These are phyloP conservation scores for Flaveria robusta DNA, from an alignment of 129 eudicot species.

Conservation along the genomic window DNA sequence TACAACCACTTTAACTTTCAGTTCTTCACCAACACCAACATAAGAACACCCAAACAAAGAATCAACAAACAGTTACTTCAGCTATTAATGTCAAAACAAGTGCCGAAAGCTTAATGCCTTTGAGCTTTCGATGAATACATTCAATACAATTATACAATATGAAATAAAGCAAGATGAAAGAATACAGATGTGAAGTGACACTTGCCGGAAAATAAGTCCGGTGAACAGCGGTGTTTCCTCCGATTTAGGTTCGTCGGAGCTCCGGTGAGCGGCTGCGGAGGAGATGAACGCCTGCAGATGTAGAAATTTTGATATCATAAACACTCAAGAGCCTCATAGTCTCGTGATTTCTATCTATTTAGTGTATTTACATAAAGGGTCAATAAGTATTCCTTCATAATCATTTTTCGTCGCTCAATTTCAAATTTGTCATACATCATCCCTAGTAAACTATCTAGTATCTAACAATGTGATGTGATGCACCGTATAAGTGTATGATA, in stretches of 20 bases:
- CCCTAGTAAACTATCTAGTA: too few species aligned
- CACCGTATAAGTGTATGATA: too few species aligned
- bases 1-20: background rate
- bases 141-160: background rate
- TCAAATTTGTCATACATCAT: too few species aligned
- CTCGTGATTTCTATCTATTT: slow-evolving; percentile 10
- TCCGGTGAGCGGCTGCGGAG: slow-evolving; percentile 23
- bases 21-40: background rate
- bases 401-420: background rate
- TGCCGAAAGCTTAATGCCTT: slow-evolving; percentile 2
- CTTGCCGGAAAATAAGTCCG: slow-evolving; percentile 28
- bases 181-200: background rate
- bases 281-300: slow-evolving; percentile 20
- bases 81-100: slow-evolving; percentile 8
- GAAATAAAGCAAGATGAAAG: slow-evolving; percentile 1
- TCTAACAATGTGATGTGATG: too few species aligned
- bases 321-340: slow-evolving; percentile 8
- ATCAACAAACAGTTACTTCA: background rate
- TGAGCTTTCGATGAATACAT: slow-evolving; percentile 14
- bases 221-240: slow-evolving; percentile 2
- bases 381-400: background rate
- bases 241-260: slow-evolving; percentile 25
- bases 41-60: background rate
- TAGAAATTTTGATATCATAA: slow-evolving; percentile 21
- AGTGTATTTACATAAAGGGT: slow-evolving; percentile 14